Base-by-base conservation (phyloP, 768 basidiomycete genomes). In the Thelephora aurantiotincta region DNA sequence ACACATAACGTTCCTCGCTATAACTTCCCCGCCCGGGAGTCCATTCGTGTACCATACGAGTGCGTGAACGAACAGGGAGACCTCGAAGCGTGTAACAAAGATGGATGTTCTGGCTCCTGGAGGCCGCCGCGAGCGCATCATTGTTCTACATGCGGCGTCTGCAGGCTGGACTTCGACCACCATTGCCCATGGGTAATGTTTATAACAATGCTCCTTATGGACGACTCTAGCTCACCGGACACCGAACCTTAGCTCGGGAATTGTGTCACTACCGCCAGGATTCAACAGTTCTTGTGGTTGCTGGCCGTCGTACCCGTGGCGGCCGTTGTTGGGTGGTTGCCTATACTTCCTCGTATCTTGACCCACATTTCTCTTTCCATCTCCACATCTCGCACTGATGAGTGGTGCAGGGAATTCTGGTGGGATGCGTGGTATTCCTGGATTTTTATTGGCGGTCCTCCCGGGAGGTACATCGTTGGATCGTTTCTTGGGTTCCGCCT, bases 21-120 rank as follows among this genome's bases (percentile, higher is more conserved):
- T 41, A 55, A 44, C 63, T 65, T 47, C 57, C 63, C 58, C 37
- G 59, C 18, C 49, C 59, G 42, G 1, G 48, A 46, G n/a, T 18
- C 42, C 11, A 38, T 57, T 18, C 48, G 45, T 9, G 52, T 49
- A 35, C 52, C 55, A 11, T 52, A 51, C 23, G 55, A 57, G 41
- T 56, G 52, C 16, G 34, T 50, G 36, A 34, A 30, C 18, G 50
- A 56, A 4, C 18, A 16, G 33, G 55, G 52, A 11, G 38, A 37
- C 22, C 50, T 57, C 5, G n/a, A 49, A n/a, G 50, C 51, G 20
- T 57, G 50, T 35, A 34, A n/a, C 30, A 47, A 45, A 26, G 55
- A 49, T 12, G 41, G 38, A 33, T 57, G 55, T 18, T 47, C 43
- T 3, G 50, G 53, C 22, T 48, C 47, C 26, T 56, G 55, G 55